A percentile compares a stretch with the other conserved stretches of the same genome.
Evolutionary conservation across 164 flowering plant species (phyloP).

Genomic region (Aristolochia californica): DNA sequence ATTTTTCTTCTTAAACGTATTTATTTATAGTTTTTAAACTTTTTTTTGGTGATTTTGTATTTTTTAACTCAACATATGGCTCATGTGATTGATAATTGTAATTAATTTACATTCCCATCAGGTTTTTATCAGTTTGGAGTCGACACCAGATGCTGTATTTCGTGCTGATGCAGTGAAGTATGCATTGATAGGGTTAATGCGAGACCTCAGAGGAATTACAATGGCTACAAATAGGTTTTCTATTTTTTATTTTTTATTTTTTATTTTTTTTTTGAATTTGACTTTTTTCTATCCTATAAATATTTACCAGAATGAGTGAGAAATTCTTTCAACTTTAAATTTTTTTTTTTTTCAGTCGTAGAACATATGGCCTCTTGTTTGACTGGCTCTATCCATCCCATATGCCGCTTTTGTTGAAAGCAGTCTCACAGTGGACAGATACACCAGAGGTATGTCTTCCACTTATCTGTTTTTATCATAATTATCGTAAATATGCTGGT

Average conservation of each 20-base stretch:
- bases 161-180: constrained; percentile 81
- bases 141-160: constrained; percentile 85
- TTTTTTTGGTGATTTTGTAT: background rate
- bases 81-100: too few relatives aligned
- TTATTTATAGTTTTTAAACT: too few relatives aligned
- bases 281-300: too few relatives aligned
- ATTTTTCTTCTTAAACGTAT: background rate
- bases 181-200: constrained; percentile 82
- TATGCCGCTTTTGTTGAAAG: constrained; percentile 83
- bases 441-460: constrained; percentile 69
- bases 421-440: constrained; percentile 83
- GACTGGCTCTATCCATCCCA: constrained; percentile 98
- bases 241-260: background rate
- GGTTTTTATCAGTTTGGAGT: constrained; percentile 75
- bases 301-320: background rate
- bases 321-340: background rate
- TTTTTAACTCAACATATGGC: too few relatives aligned
- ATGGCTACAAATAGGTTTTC: constrained; percentile 92
- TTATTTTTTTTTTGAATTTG: too few relatives aligned
- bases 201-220: constrained; percentile 93
- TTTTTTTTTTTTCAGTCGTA: constrained; percentile 47
- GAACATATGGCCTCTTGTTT: constrained; percentile 87
- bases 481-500: too few relatives aligned
- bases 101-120: constrained; percentile 11
- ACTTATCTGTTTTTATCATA: too few relatives aligned